Evolutionary conservation across 1,284 basidiomycete species (phyloP).

Genomic region (Microbotryum scabiosae): DNA sequence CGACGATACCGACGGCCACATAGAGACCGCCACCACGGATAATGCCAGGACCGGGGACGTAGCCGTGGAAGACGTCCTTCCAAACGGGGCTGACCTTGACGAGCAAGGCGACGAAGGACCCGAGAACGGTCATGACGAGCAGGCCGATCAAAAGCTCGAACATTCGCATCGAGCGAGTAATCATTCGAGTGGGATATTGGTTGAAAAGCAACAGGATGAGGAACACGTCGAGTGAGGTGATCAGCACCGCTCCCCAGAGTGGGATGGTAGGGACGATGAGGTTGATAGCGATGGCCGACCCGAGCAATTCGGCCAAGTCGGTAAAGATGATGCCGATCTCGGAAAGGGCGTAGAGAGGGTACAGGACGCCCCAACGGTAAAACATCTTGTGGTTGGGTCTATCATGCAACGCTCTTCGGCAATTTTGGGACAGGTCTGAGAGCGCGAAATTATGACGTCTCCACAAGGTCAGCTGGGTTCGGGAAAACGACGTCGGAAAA

Average conservation of each 20-base stretch:
- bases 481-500: background rate
- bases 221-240: conserved; percentile 77
- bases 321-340: conserved; percentile 80
- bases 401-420: conserved; percentile 59
- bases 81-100: conserved; percentile 65
- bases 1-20: conserved; percentile 62
- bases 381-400: conserved; percentile 52
- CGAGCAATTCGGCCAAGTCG: conserved; percentile 60
- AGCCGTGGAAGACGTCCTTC: conserved; percentile 74
- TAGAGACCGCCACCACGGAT: conserved; percentile 62
- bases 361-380: conserved; percentile 54
- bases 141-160: conserved; percentile 64
- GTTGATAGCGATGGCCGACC: conserved; percentile 67
- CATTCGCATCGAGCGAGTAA: conserved; percentile 37
- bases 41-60: conserved; percentile 59
- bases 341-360: conserved; percentile 47
- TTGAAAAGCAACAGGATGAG: conserved; percentile 50
- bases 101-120: conserved; percentile 74
- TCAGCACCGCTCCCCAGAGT: conserved; percentile 67
- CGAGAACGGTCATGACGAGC: conserved; percentile 64
- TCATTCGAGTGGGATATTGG: conserved; percentile 34
- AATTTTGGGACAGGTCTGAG: conserved; percentile 45
- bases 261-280: conserved; percentile 71
- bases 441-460: background rate
- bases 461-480: background rate